Conservation (phyloP, 2,329 filamentous ascomycete species). For the Paramyrothecium roridum region DNA sequence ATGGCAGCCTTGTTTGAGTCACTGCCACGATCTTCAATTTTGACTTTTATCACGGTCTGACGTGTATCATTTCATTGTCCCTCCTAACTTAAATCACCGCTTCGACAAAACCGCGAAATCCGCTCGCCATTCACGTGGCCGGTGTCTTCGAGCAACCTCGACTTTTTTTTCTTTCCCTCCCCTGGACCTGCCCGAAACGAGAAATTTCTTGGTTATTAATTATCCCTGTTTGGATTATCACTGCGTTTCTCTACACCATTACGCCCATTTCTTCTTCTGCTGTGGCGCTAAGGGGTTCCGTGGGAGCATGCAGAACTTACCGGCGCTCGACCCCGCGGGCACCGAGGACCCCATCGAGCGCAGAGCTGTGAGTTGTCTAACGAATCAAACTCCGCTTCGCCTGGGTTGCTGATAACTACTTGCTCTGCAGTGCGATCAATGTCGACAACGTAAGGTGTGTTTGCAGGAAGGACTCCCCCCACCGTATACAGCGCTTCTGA, state of each 20-base stretch:
- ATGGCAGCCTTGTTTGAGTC: too few species aligned
- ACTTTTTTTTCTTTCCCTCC: too few species aligned
- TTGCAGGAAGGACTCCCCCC: conserved; percentile 1
- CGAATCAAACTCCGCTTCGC: neutral
- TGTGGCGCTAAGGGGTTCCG: neutral
- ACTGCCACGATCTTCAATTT: too few species aligned
- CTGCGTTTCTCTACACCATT: too few species aligned
- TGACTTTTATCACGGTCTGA: too few species aligned
- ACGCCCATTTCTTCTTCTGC: neutral
- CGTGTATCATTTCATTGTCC: neutral
- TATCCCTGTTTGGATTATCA: too few species aligned
- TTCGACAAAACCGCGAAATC: too few species aligned
- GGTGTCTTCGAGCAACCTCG: too few species aligned
- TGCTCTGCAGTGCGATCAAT: conserved; percentile 40
- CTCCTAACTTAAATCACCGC: neutral
- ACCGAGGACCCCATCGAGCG: conserved; percentile 30
- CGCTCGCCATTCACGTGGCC: too few species aligned
- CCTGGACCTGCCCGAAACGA: too few species aligned
- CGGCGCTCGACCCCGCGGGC: conserved; percentile 20
- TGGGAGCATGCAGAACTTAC: neutral
- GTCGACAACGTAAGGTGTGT: conserved; percentile 36
- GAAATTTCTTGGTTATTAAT: too few species aligned
- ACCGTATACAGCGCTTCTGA: neutral
- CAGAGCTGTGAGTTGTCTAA: conserved; percentile 30
- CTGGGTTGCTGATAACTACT: neutral